These are phyloP conservation scores for Haplosporangium gracile DNA, from an alignment of 192 early-diverging fungal genomes.

Conservation along the genomic window DNA sequence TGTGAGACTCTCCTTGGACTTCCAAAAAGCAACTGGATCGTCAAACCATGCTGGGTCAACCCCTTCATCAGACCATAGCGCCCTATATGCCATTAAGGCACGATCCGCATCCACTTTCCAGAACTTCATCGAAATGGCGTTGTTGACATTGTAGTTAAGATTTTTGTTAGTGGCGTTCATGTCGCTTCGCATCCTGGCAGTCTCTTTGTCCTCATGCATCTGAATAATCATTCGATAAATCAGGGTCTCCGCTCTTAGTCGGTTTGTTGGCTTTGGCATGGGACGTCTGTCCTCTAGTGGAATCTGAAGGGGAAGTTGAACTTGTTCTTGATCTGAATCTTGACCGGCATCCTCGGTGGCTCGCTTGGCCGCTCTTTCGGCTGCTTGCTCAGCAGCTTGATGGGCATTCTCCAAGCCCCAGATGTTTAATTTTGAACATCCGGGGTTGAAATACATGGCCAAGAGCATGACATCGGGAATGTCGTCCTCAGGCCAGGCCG, in stretches of 20 bases:
- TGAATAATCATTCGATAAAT: neutral
- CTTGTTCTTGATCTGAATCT: neutral
- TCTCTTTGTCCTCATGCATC: too few species aligned
- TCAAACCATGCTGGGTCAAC: too few species aligned
- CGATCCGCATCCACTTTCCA: too few species aligned
- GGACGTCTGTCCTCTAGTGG: too few species aligned
- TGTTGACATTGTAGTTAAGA: too few species aligned
- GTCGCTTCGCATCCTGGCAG: too few species aligned
- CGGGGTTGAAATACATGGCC: neutral
- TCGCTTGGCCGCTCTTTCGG: neutral
- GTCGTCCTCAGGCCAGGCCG: neutral
- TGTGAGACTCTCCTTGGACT: too few species aligned
- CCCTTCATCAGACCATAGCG: too few species aligned
- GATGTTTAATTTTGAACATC: neutral
- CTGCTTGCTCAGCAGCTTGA: neutral
- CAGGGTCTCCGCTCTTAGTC: neutral
- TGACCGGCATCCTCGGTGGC: neutral
- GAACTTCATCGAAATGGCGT: too few species aligned
- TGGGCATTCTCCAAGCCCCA: neutral
- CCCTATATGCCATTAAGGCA: too few species aligned
- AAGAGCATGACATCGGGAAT: neutral
- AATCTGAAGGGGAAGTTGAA: neutral
- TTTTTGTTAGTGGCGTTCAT: too few species aligned
- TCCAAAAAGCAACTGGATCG: too few species aligned
- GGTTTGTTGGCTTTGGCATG: neutral